Conservation (phyloP, 2,329 filamentous ascomycete species). For the Colletotrichum zoysiae region DNA sequence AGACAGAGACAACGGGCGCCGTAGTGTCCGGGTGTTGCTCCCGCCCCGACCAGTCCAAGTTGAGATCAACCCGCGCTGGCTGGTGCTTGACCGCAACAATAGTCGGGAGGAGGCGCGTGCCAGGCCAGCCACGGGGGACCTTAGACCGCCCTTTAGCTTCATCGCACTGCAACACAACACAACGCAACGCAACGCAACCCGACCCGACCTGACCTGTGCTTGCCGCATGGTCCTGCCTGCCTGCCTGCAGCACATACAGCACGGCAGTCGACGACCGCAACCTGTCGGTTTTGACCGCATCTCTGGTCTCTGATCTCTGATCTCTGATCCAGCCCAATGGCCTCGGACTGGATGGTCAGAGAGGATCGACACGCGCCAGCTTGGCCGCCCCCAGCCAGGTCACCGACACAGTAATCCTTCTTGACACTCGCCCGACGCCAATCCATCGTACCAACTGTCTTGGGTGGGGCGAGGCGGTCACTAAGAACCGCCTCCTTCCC, state of each 20-base stretch:
- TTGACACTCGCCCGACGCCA: constrained; percentile 5
- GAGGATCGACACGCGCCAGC: constrained; percentile 36
- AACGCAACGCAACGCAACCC: too few relatives aligned
- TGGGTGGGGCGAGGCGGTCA: constrained; percentile 39
- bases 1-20: neutral
- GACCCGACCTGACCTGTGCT: neutral
- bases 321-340: constrained; percentile 24
- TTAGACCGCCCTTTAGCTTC: constrained; percentile 15
- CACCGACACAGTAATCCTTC: constrained; percentile 5
- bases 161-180: neutral
- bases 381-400: constrained; percentile 9
- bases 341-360: constrained; percentile 40
- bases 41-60: constrained; percentile 42
- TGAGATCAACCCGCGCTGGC: constrained; percentile 34
- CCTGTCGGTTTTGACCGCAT: constrained; percentile 28
- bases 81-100: constrained; percentile 42
- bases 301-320: constrained; percentile 9
- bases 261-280: neutral
- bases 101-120: constrained; percentile 40
- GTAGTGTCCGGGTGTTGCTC: constrained; percentile 29
- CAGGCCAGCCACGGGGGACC: constrained; percentile 12
- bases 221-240: neutral
- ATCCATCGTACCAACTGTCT: constrained; percentile 22
- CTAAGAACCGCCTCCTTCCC: constrained; percentile 35
- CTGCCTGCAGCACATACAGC: neutral